Base-by-base conservation (phyloP, 306 rosid species). In the Begonia fuchsioides region DNA sequence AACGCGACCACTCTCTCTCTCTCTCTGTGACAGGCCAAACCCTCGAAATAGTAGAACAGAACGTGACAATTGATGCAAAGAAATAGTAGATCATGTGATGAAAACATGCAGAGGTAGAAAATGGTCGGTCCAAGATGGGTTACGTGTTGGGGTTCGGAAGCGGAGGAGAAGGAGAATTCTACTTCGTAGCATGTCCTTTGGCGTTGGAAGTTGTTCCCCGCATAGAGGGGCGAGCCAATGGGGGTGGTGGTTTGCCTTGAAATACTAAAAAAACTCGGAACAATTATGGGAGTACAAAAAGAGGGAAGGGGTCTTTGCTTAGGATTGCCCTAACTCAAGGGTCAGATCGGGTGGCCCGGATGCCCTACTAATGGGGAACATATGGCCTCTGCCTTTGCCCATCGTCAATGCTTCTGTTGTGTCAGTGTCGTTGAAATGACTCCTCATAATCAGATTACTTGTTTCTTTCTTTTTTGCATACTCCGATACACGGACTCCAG, bases 351-450 rank as follows among this genome's bases (percentile, higher is more conserved):
- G 17, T 15, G 17, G 7, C 6, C 15, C 17, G 17, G 51, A 47
- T 47, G 51, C 51, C 26, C 26, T 4, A 12, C 9, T 47, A n/a
- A 47, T 47, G 51, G 51, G 51, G 17, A 13, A 47, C 51, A 47
- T 6, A 13, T 47, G 14, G 45, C 14, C 14, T 10, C 45, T 41
- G 35, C 35, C 8, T 8, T 5, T 26, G 35, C 8, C 35, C 35
- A 26, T 0, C 35, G 35, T 26, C 35, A 26, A 26, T 26, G 35
- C 35, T 26, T 26, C 35, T 4, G 35, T 26, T 26, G 35, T 26
- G 35, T 26, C 35, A 26, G 35, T 4, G 35, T 26, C 35, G 35
- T 26, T 26, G 35, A 26, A 26, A 26, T 26, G 35, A 26, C 35
- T 26, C 35, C 35, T 26, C 35, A 26, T 26, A 26, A 26, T 26